Evolutionary conservation across 176 grass and related monocot species (phyloP), one percentile per base, ranked within the genome.

Genomic region (Otatea glauca): DNA sequence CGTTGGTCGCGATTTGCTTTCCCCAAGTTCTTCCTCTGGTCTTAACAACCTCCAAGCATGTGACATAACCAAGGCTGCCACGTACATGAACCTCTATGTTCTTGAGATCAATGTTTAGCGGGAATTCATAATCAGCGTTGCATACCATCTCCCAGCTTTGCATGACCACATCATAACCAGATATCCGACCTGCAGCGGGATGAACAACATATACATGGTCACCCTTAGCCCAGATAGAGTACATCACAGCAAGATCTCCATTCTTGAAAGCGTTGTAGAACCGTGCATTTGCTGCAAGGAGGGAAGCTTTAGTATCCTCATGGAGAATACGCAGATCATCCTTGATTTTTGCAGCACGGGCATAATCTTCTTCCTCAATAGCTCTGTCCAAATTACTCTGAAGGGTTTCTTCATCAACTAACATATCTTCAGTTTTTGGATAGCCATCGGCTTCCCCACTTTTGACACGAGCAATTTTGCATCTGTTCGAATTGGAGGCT

Each of bases 11-110:
- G 0, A 92, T 78, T 88, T 98, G 96, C 59, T 93, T 95, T 29
- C 93, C 96, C 96, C 96, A 98, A 55, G 91, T 87, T 74, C 82
- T 93, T 77, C 96, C 93, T 88, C 89, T 92, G 16, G 87, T 88
- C 76, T 98, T 98, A 13, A 98, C 80, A 18, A 98, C 70, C 86
- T 98, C 96, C 93, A 98, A 87, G 50, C 96, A 98, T 65, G 85
- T 93, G 18, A 98, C 86, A 73, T 93, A 98, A 74, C 93, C 93
- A 29, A 93, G 72, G 88, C 77, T 67, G 6, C 88, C 91, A 43
- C 64, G 64, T 75, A 95, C 86, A 86, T 90, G 81, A 78, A 87
- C 86, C 71, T 89, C 88, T 39, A 93, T 59, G 32, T 95, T 95
- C 81, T 87, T 96, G 7, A 96, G 84, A 82, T 96, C 93, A 68